Percentiles rank a stretch among this genome's conserved stretches.
These are phyloP conservation scores for Piloderma croceum DNA, from an alignment of 768 basidiomycete genomes.

Conservation along the genomic window DNA sequence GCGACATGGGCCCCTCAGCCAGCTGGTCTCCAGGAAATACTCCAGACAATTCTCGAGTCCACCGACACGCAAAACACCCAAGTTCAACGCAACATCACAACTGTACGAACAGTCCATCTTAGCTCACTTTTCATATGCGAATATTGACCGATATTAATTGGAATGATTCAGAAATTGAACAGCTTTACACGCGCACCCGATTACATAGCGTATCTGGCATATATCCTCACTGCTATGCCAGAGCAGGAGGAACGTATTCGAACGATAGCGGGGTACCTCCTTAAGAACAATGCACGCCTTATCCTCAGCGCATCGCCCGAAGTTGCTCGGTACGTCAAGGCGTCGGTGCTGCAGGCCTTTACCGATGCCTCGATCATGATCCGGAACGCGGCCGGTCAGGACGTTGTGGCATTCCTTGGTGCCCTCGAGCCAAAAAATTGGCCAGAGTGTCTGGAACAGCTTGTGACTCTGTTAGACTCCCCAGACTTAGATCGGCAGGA, in stretches of 20 bases:
- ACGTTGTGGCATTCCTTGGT: slow-evolving; percentile 84
- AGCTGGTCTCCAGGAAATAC: slow-evolving; percentile 84
- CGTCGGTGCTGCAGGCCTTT: slow-evolving; percentile 75
- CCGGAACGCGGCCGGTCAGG: slow-evolving; percentile 90
- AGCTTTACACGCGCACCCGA: slow-evolving; percentile 83
- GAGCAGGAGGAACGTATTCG: slow-evolving; percentile 89
- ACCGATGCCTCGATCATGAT: slow-evolving; percentile 79
- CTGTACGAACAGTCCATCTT: slow-evolving; percentile 63
- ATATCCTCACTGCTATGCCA: slow-evolving; percentile 78
- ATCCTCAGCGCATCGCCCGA: slow-evolving; percentile 63
- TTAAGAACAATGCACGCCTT: slow-evolving; percentile 91
- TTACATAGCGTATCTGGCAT: slow-evolving; percentile 93
- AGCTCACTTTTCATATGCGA: slow-evolving; percentile 16
- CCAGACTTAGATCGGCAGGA: slow-evolving; percentile 74
- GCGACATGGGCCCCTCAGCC: slow-evolving; percentile 79
- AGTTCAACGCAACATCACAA: slow-evolving; percentile 73
- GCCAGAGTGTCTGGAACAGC: slow-evolving; percentile 88
- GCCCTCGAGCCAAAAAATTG: slow-evolving; percentile 87
- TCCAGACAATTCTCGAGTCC: slow-evolving; percentile 87
- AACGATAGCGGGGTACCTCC: slow-evolving; percentile 90
- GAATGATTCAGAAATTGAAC: slow-evolving; percentile 80
- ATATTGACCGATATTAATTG: no score
- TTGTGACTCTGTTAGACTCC: slow-evolving; percentile 77
- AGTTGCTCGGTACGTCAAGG: slow-evolving; percentile 70
- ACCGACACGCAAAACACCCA: slow-evolving; percentile 69